Evolutionary conservation across 2,329 filamentous ascomycete genomes (phyloP).

Genomic region (Lecanicillium sp.): DNA sequence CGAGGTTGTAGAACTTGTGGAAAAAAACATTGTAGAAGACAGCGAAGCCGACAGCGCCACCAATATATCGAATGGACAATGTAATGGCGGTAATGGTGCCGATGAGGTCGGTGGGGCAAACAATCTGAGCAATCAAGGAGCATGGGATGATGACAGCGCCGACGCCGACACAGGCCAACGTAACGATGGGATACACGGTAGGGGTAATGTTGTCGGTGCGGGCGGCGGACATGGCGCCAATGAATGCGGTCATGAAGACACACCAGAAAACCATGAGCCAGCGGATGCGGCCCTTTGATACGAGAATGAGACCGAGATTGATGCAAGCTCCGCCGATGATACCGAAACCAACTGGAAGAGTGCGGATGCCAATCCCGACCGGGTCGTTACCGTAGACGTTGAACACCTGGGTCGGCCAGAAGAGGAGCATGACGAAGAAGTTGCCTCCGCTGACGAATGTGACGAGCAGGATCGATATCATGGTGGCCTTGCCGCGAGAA

Average conservation of each 20-base stretch:
- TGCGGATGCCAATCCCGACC: constrained; percentile 53
- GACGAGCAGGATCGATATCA: constrained; percentile 27
- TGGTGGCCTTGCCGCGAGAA: not conserved
- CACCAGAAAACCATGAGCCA: constrained; percentile 31
- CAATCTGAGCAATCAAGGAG: too few species aligned
- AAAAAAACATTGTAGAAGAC: constrained; percentile 41
- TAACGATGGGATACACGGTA: constrained; percentile 40
- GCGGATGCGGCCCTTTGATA: constrained; percentile 49
- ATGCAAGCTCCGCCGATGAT: constrained; percentile 54
- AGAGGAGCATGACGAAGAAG: constrained; percentile 46
- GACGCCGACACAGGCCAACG: constrained; percentile 40
- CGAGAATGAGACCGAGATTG: constrained; percentile 47
- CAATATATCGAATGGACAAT: constrained; percentile 58
- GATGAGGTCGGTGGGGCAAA: constrained; percentile 43
- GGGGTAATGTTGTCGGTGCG: constrained; percentile 39
- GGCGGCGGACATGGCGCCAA: constrained; percentile 43
- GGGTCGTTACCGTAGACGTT: constrained; percentile 60
- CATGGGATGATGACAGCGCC: constrained; percentile 61
- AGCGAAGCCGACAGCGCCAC: constrained; percentile 57
- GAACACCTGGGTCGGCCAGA: constrained; percentile 57
- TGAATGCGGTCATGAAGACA: constrained; percentile 53
- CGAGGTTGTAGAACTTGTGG: not conserved
- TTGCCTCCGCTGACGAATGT: constrained; percentile 53
- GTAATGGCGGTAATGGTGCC: constrained; percentile 61
- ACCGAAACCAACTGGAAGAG: constrained; percentile 55